These are phyloP conservation scores for Populus euphratica DNA, from an alignment of 345 rosid species.

Conservation along the genomic window DNA sequence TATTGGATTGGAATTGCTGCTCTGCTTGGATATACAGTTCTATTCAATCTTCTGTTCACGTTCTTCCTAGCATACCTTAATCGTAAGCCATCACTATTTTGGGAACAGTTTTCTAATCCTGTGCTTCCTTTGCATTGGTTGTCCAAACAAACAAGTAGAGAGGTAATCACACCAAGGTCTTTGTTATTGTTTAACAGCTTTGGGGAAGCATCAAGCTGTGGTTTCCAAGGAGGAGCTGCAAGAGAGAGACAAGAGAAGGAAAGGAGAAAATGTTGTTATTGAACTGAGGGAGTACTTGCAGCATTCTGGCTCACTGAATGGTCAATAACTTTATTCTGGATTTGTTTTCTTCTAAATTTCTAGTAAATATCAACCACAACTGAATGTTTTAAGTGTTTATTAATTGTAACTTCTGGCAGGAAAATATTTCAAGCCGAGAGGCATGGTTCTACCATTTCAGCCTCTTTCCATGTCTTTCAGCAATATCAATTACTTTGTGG, in stretches of 20 bases:
- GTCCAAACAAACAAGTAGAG: neutral
- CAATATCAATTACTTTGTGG: constrained; percentile 82
- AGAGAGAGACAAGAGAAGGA: constrained; percentile 78
- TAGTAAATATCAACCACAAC: neutral
- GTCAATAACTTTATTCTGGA: constrained; percentile 30
- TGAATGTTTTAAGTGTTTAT: constrained; percentile 10
- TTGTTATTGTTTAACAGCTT: constrained; percentile 44
- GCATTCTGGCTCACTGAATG: constrained; percentile 69
- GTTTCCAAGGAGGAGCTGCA: constrained; percentile 85
- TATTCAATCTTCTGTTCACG: constrained; percentile 72
- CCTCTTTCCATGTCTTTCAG: constrained; percentile 88
- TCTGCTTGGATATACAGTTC: constrained; percentile 75
- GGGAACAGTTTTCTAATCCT: constrained; percentile 6
- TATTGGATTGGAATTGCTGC: constrained; percentile 98
- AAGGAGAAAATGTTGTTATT: constrained; percentile 62
- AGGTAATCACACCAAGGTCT: neutral
- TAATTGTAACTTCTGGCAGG: constrained; percentile 41
- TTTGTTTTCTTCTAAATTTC: constrained; percentile 8
- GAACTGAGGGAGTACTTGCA: constrained; percentile 82
- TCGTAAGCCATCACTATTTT: constrained; percentile 53
- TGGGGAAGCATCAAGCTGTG: constrained; percentile 77
- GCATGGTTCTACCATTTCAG: constrained; percentile 99
- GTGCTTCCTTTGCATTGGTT: neutral
- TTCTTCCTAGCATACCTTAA: constrained; percentile 70
- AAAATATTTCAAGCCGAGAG: constrained; percentile 79